Evolutionary conservation across 257 asterid species (phyloP).

Genomic region (Henckelia pumila): DNA sequence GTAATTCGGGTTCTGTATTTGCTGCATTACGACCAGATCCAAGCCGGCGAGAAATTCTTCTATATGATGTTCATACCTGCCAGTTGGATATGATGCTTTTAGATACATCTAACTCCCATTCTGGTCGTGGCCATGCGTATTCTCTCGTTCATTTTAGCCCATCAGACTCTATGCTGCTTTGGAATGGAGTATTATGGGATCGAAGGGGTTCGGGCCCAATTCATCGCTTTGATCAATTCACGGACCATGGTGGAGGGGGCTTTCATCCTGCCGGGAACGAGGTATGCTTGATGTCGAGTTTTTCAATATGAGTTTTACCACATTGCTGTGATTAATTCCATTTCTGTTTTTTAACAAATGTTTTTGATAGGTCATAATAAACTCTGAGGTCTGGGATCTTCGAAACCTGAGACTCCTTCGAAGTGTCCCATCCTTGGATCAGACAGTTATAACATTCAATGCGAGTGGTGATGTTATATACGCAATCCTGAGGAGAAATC

Average conservation of each 20-base stretch:
- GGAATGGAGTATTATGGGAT: conserved; percentile 98
- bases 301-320: neutral
- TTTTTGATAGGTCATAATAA: conserved; percentile 75
- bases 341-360: neutral
- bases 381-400: conserved; percentile 98
- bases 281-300: conserved; percentile 40
- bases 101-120: conserved; percentile 53
- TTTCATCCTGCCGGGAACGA: conserved; percentile 99
- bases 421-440: conserved; percentile 85
- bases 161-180: conserved; percentile 72
- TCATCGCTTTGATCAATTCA: conserved; percentile 84
- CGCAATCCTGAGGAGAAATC: conserved; percentile 85
- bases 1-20: conserved; percentile 68
- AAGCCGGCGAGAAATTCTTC: conserved; percentile 73
- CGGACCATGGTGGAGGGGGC: conserved; percentile 97
- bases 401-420: conserved; percentile 79
- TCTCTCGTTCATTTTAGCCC: conserved; percentile 85
- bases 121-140: conserved; percentile 73
- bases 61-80: conserved; percentile 69
- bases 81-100: conserved; percentile 61
- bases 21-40: conserved; percentile 74
- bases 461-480: conserved; percentile 91
- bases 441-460: conserved; percentile 79
- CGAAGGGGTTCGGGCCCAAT: conserved; percentile 64
- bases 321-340: neutral